phyloP scores from a whole-genome alignment of 805 yeast species.

The Saccharomycopsis sp. region DNA sequence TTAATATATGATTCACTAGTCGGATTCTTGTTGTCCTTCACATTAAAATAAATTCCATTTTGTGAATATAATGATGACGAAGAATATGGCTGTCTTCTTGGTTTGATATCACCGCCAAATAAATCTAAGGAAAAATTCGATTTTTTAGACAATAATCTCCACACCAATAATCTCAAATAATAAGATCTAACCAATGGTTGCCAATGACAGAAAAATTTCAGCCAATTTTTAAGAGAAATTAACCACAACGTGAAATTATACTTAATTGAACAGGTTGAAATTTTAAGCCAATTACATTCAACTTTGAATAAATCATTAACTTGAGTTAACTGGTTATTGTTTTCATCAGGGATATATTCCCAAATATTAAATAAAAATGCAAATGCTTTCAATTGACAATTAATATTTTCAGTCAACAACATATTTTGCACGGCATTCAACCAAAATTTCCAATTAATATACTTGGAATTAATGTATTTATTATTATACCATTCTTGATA shows the following conservation, averaged over 20 bases:
- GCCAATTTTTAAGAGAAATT: conserved; percentile 44
- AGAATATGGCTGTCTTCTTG: background rate
- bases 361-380: conserved; percentile 67
- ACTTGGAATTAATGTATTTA: conserved; percentile 3
- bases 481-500: conserved; percentile 24
- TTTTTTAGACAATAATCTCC: conserved; percentile 39
- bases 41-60: conserved; percentile 9
- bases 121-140: background rate
- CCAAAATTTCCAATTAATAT: conserved; percentile 76
- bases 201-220: conserved; percentile 65
- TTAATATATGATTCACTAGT: conserved; percentile 7
- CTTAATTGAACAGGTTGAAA: conserved; percentile 36
- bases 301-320: background rate
- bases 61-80: conserved; percentile 8
- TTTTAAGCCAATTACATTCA: conserved; percentile 33
- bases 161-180: conserved; percentile 58
- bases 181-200: conserved; percentile 67
- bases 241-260: conserved; percentile 49
- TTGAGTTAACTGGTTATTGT: no score
- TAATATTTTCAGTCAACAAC: conserved; percentile 57
- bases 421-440: conserved; percentile 48
- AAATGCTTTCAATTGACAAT: conserved; percentile 54
- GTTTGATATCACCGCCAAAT: background rate
- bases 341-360: conserved; percentile 51
- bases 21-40: background rate